Evolutionary conservation across 768 basidiomycete species (phyloP).

Genomic region (Leccinum incarnatum): DNA sequence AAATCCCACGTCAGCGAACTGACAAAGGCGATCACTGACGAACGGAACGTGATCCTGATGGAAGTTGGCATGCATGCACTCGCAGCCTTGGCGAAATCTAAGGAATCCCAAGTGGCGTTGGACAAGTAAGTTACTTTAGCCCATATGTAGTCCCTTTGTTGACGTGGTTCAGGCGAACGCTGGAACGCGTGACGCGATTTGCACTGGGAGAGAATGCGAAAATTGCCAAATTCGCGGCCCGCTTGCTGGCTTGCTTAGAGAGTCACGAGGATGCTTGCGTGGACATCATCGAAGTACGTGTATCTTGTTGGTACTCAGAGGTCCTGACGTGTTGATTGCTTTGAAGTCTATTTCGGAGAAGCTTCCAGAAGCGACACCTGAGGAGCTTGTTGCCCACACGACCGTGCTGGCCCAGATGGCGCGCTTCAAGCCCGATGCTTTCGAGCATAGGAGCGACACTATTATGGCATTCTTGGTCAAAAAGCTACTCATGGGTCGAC

Average conservation of each 20-base stretch:
- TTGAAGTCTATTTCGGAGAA: slow-evolving; percentile 55
- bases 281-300: slow-evolving; percentile 62
- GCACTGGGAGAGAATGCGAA: slow-evolving; percentile 57
- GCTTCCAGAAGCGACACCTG: slow-evolving; percentile 46
- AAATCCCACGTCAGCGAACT: slow-evolving; percentile 76
- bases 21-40: slow-evolving; percentile 66
- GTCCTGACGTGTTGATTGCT: not conserved
- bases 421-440: slow-evolving; percentile 61
- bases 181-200: slow-evolving; percentile 60
- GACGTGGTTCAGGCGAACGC: slow-evolving; percentile 49
- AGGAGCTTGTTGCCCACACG: slow-evolving; percentile 61
- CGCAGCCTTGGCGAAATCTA: slow-evolving; percentile 60
- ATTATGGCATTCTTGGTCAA: slow-evolving; percentile 73
- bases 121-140: slow-evolving; percentile 58
- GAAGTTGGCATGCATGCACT: slow-evolving; percentile 77
- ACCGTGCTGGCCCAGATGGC: slow-evolving; percentile 76
- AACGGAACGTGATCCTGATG: slow-evolving; percentile 50
- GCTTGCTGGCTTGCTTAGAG: slow-evolving; percentile 62
- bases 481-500: slow-evolving; percentile 61
- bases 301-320: not conserved
- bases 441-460: slow-evolving; percentile 75
- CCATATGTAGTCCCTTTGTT: not conserved
- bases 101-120: slow-evolving; percentile 50
- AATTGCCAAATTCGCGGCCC: slow-evolving; percentile 84
- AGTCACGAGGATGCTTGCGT: slow-evolving; percentile 49